phyloP scores from a whole-genome alignment of 2,329 filamentous ascomycete genomes.

The Xylaria sp. region DNA sequence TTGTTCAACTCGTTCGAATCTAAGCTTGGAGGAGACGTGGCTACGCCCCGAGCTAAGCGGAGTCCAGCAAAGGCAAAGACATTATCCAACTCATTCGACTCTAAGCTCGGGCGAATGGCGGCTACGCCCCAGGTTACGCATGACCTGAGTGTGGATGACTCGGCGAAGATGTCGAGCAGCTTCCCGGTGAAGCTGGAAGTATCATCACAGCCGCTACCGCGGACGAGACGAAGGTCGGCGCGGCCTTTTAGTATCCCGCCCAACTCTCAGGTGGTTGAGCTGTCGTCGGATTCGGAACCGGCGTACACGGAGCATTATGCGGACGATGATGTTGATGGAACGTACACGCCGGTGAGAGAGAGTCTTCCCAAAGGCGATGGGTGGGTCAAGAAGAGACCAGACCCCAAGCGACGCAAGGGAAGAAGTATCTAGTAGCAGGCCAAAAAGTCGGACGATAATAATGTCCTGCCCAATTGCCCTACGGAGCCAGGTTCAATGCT shows the following conservation, averaged over 20 bases:
- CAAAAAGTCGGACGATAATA: background rate
- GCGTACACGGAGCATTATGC: slow-evolving; percentile 34
- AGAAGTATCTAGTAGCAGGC: slow-evolving; percentile 3
- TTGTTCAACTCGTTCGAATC: too few relatives aligned
- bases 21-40: too few relatives aligned
- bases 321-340: slow-evolving; percentile 37
- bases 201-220: slow-evolving; percentile 4
- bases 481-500: too few relatives aligned
- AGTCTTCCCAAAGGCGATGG: slow-evolving; percentile 13
- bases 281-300: slow-evolving; percentile 34
- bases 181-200: slow-evolving; percentile 10
- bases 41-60: slow-evolving; percentile 34
- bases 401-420: background rate
- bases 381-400: slow-evolving; percentile 24
- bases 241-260: slow-evolving; percentile 31
- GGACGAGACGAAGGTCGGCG: background rate
- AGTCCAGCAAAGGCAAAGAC: slow-evolving; percentile 31
- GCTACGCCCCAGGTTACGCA: slow-evolving; percentile 39
- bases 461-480: too few relatives aligned
- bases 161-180: background rate
- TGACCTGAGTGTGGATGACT: slow-evolving; percentile 7
- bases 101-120: slow-evolving; percentile 39
- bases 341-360: slow-evolving; percentile 27
- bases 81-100: slow-evolving; percentile 28
- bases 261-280: slow-evolving; percentile 36